phyloP scores from a whole-genome alignment of 1,139 yeast species.

The Saccharomyces hybrid region DNA sequence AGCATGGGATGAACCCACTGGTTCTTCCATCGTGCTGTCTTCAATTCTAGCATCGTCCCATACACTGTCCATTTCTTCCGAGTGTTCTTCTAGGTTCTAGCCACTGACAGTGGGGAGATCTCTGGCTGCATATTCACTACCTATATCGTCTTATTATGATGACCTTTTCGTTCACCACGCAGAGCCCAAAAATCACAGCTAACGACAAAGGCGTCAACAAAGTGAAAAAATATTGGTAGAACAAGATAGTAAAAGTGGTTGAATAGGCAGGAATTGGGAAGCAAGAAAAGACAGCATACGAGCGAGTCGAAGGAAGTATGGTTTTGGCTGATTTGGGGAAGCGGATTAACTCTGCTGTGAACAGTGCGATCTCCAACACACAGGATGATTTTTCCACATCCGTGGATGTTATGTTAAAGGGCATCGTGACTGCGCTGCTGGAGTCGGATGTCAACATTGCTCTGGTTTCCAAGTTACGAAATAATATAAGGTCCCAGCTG shows the following conservation, averaged over 20 bases:
- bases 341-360: constrained; percentile 69
- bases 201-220: background rate
- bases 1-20: background rate
- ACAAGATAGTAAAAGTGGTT: background rate
- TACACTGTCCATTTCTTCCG: background rate
- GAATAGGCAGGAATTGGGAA: background rate
- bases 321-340: constrained; percentile 92
- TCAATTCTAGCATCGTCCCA: background rate
- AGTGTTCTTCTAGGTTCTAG: background rate
- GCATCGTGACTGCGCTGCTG: constrained; percentile 78
- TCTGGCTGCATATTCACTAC: background rate
- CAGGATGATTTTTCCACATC: constrained; percentile 52
- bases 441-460: constrained; percentile 89
- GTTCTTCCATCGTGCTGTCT: background rate
- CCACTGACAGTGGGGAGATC: background rate
- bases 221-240: background rate
- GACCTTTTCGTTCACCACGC: background rate
- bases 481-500: constrained; percentile 55
- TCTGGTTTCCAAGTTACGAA: constrained; percentile 70
- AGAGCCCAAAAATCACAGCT: background rate
- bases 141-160: background rate
- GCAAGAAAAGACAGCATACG: background rate
- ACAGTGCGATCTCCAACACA: constrained; percentile 59
- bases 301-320: constrained; percentile 38
- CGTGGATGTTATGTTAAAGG: constrained; percentile 68